Evolutionary conservation across 108 stramenopile genomes (phyloP), one percentile per base, ranked within the genome.

Genomic region (Pseudonitzschia pungens): DNA sequence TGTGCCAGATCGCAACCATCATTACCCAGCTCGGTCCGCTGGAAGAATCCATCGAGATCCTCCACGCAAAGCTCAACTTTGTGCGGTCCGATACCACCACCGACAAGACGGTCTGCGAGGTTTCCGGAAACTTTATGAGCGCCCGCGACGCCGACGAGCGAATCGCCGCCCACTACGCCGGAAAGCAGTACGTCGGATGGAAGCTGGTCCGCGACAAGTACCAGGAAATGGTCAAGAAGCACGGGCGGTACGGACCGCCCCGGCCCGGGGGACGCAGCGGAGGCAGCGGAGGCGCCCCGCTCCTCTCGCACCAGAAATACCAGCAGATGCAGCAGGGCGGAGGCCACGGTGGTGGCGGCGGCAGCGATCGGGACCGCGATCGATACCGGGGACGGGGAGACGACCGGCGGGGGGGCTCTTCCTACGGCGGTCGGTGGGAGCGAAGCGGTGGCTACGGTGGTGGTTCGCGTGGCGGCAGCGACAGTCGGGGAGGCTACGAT

Each of bases 171-270:
- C 95, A 96, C 79, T 96, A 92, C 79, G 91, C 95, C 0, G 95
- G 95, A 48, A 96, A 93, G 78, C 95, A 96, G 71, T 96, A 96
- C 69, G 87, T 93, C 0, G 95, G 95, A 22, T 96, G 95, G 95
- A 93, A 96, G 57, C 70, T 92, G 79, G 91, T 93, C n/a, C 82
- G 95, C 21, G 95, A 92, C 65, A 96, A 96, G 65, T 82, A 86
- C 56, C 80, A 83, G 59, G 87, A 90, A 78, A 82, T 96, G 82
- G 43, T 79, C 14, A 63, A 89, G 64, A 86, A 89, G 74, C 83
- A 86, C 50, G 87, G 87, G 18, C 65, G 78, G 60, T 80, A 81
- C 65, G 87, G 87, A 15, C 86, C 86, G 1, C 80, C 80, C 45
- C 74, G 76, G 18, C 70, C 75, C n/a, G 56, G 58, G 36, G 24